Evolutionary conservation across 768 basidiomycete species (phyloP).

Genomic region (Melanogaster broomeanus): DNA sequence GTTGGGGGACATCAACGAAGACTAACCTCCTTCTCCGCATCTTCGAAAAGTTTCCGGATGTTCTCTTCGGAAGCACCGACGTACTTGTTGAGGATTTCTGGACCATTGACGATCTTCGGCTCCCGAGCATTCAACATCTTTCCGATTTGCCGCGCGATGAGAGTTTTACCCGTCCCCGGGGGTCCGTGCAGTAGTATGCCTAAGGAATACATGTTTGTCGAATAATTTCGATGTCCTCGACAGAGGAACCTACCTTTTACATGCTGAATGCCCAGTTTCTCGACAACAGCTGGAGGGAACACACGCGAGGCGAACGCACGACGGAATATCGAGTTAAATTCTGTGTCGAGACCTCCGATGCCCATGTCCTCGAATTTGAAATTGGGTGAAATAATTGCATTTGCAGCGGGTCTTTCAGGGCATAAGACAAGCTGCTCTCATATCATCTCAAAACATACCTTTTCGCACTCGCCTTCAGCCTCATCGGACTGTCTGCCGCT

Average conservation of each 20-base stretch:
- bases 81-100: constrained; percentile 95
- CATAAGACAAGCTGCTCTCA: constrained; percentile 1
- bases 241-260: constrained; percentile 75
- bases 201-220: constrained; percentile 26
- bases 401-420: constrained; percentile 71
- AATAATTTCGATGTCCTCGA: background rate
- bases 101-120: constrained; percentile 98
- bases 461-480: constrained; percentile 89
- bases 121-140: constrained; percentile 99
- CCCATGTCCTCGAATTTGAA: constrained; percentile 99
- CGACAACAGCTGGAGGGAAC: constrained; percentile 96
- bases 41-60: constrained; percentile 94
- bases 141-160: constrained; percentile 97
- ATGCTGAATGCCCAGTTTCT: constrained; percentile 97
- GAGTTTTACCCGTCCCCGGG: constrained; percentile 97
- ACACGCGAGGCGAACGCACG: constrained; percentile 97
- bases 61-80: constrained; percentile 99
- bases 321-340: constrained; percentile 96
- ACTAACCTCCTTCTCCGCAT: constrained; percentile 92
- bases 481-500: constrained; percentile 77
- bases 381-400: constrained; percentile 94
- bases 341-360: constrained; percentile 94
- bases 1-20: background rate
- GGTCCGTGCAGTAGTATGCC: constrained; percentile 95
- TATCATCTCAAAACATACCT: constrained; percentile 53